phyloP scores from a whole-genome alignment of 1,139 yeast genomes.

The Yamadazyma kanchanaburiensis region DNA sequence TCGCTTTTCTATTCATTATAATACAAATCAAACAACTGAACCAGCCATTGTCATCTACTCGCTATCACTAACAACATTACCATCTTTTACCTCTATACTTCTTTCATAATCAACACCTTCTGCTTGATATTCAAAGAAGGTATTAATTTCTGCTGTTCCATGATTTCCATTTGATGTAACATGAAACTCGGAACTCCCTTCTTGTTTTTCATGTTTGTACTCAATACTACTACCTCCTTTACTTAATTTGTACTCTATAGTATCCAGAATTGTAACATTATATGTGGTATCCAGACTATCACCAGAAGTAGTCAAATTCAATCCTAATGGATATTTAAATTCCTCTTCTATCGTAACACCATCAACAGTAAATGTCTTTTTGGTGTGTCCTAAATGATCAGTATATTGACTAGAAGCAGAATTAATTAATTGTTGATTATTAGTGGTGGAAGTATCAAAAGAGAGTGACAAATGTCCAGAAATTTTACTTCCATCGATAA shows the following conservation, averaged over 20 bases:
- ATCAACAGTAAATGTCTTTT: constrained; percentile 1
- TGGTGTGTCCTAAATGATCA: constrained; percentile 2
- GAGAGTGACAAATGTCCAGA: constrained; percentile 9
- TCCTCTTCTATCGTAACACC: neutral
- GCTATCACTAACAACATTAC: constrained; percentile 18
- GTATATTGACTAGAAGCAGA: constrained; percentile 3
- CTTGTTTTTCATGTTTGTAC: constrained; percentile 18
- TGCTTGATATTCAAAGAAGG: constrained; percentile 33
- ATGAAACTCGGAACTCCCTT: constrained; percentile 48
- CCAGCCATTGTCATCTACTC: too few species aligned
- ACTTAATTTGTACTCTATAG: neutral
- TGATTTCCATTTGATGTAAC: constrained; percentile 48
- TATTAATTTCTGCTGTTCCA: constrained; percentile 42
- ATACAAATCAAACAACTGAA: neutral
- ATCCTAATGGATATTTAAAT: constrained; percentile 4
- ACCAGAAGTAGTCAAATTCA: constrained; percentile 11
- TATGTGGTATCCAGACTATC: constrained; percentile 15
- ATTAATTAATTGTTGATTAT: constrained; percentile 3
- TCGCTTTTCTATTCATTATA: neutral
- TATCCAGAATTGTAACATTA: constrained; percentile 4
- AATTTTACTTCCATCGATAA: constrained; percentile 16
- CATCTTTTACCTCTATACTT: constrained; percentile 40
- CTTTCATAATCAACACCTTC: constrained; percentile 32
- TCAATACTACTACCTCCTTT: neutral
- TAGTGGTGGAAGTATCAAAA: constrained; percentile 3